Conservation (phyloP, 257 asterid genomes). For the Solanum etuberosum region DNA sequence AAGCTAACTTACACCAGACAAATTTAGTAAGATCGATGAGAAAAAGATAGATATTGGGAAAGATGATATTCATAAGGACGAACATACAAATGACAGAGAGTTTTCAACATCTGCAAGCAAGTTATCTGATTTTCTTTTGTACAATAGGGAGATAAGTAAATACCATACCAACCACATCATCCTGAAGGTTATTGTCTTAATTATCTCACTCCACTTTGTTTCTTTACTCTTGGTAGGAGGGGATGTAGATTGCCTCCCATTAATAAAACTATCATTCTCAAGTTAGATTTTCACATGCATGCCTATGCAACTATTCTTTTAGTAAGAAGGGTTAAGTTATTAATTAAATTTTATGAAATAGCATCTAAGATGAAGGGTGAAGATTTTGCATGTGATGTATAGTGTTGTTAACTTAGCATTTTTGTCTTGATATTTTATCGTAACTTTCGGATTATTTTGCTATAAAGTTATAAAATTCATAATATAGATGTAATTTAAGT, state of each 20-base stretch:
- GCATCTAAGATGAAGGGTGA: neutral
- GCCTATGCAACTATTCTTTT: neutral
- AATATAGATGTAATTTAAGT: neutral
- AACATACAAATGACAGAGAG: neutral
- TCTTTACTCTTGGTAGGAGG: too few species aligned
- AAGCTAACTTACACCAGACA: neutral
- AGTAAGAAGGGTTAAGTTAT: neutral
- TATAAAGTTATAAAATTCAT: neutral
- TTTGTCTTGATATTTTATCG: neutral
- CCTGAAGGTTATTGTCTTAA: too few species aligned
- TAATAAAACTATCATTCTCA: neutral
- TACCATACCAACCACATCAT: neutral
- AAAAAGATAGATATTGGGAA: neutral
- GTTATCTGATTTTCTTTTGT: neutral
- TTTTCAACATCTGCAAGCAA: neutral
- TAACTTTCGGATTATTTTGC: neutral
- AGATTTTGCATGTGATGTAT: neutral
- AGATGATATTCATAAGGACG: neutral
- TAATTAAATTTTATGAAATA: too few species aligned
- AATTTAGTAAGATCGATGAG: neutral
- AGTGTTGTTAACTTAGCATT: neutral
- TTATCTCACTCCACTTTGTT: neutral
- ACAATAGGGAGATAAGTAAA: neutral
- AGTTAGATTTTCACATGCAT: neutral
- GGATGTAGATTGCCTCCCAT: neutral